Evolutionary conservation across 2,329 filamentous ascomycete genomes (phyloP).

Genomic region (Escovopsis sp.): DNA sequence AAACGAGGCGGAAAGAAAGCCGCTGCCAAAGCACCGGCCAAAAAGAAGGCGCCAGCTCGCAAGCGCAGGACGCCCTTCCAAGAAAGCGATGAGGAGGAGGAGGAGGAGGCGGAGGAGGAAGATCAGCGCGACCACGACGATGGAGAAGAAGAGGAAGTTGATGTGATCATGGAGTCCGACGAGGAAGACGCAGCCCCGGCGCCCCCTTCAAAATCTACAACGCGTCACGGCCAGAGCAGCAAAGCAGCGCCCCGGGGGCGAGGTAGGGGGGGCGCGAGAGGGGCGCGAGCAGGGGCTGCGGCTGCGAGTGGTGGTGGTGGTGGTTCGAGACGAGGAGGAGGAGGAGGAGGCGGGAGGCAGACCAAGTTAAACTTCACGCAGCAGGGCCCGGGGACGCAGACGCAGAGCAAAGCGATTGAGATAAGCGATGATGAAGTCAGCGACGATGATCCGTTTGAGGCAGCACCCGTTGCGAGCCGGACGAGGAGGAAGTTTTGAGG

Average conservation of each 20-base stretch:
- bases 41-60: conserved; percentile 29
- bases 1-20: conserved; percentile 14
- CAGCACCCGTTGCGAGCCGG: conserved; percentile 27
- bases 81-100: conserved; percentile 27
- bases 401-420: conserved; percentile 35
- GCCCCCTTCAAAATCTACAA: conserved; percentile 18
- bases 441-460: conserved; percentile 43
- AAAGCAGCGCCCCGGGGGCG: conserved; percentile 7
- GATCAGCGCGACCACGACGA: too few relatives aligned
- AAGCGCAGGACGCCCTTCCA: conserved; percentile 22
- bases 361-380: conserved; percentile 22
- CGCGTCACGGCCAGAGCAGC: conserved; percentile 9
- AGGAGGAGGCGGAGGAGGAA: too few relatives aligned
- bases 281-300: conserved; percentile 11
- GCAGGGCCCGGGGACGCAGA: conserved; percentile 22
- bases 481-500: conserved; percentile 14
- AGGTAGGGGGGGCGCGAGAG: neutral
- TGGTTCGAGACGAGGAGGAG: conserved; percentile 6
- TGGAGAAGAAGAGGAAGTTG: conserved; percentile 26
- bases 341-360: conserved; percentile 13
- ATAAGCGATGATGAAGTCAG: conserved; percentile 52
- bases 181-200: conserved; percentile 22
- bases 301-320: too few relatives aligned
- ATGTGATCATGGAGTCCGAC: conserved; percentile 39
- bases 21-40: conserved; percentile 15